Evolutionary conservation across 2,329 filamentous ascomycete genomes (phyloP), one percentile per base, ranked within the genome.

Genomic region (Colletotrichum euphorbiae): DNA sequence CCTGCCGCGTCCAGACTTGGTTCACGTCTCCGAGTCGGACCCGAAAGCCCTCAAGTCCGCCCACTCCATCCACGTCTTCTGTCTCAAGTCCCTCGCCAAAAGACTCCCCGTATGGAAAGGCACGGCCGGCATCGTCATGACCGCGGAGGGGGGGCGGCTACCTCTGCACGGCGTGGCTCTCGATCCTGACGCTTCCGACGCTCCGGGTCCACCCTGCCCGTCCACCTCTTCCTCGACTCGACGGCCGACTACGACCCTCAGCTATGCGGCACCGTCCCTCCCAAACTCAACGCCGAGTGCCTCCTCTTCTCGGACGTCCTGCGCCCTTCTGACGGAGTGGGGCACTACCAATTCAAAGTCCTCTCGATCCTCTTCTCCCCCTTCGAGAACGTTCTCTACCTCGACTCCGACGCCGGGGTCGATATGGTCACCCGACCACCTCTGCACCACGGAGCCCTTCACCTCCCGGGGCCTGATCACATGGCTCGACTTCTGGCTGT

Each of bases 381-480:
- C 4, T 89, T 88, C 70, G 84, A 88, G 72, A 81, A 88, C 60
- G 81, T 87, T 11, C 78, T 89, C 17, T 88, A 87, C 75, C 82
- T 89, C 72, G 87, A 89, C 72, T 84, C 84, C 62, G 86, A 89
- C 72, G 81, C 81, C 69, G 87, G 88, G 88, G 72, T 85, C 86
- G 4, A 66, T 79, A 36, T 69, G 71, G 63, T 76, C 75, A 56
- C 77, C 78, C 0, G 75, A 79, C 12, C 68, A 75, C 4, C 75
- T 89, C 13, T 85, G 89, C 70, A 75, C 80, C n/a, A 77, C 79
- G 2, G 81, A 85, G 42, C 84, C 85, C 0, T 89, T 84, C 74
- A 78, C 71, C 6, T 82, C 82, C 2, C 81, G 80, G 1, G 87
- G 87, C 13, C 76, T 89, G 59, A 79, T 89, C 15, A 81, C 83